These are phyloP conservation scores for Mycena filopes DNA, from an alignment of 768 basidiomycete species.

Conservation along the genomic window DNA sequence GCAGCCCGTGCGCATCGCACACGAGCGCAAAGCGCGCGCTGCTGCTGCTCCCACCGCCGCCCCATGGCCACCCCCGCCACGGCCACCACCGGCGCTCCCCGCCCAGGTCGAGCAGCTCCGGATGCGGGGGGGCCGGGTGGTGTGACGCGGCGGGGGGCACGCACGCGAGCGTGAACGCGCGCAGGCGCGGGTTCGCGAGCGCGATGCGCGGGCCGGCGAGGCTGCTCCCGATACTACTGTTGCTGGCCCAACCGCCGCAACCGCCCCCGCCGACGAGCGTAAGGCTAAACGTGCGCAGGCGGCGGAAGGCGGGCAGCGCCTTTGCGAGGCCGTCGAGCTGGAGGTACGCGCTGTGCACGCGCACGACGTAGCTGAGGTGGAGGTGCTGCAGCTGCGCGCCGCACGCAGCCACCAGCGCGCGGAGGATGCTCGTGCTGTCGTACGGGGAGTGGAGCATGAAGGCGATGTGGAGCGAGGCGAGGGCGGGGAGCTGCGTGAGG, in stretches of 20 bases:
- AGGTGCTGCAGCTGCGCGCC: constrained; percentile 74
- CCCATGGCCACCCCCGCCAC: no score
- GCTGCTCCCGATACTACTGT: constrained; percentile 36
- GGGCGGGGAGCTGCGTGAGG: constrained; percentile 63
- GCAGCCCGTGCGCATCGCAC: constrained; percentile 74
- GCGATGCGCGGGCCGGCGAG: constrained; percentile 66
- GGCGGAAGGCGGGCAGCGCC: constrained; percentile 67
- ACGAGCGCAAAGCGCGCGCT: constrained; percentile 68
- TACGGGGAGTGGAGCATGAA: constrained; percentile 81
- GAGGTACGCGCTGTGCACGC: constrained; percentile 79
- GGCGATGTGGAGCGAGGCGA: constrained; percentile 69
- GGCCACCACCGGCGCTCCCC: no score
- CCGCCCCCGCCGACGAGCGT: constrained; percentile 76
- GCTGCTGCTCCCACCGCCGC: no score
- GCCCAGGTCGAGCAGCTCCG: no score
- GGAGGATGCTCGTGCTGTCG: constrained; percentile 76
- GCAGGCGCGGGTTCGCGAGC: constrained; percentile 72
- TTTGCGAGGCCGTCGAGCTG: constrained; percentile 75
- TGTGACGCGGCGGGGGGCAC: no score
- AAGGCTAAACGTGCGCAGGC: constrained; percentile 69
- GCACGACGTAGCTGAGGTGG: constrained; percentile 71
- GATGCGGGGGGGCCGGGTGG: constrained; percentile 61
- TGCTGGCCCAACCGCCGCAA: no score
- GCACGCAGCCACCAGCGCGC: constrained; percentile 73
- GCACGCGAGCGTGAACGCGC: constrained; percentile 71